Conservation (phyloP, 1,139 yeast species). For the Petasospora fabianii region DNA sequence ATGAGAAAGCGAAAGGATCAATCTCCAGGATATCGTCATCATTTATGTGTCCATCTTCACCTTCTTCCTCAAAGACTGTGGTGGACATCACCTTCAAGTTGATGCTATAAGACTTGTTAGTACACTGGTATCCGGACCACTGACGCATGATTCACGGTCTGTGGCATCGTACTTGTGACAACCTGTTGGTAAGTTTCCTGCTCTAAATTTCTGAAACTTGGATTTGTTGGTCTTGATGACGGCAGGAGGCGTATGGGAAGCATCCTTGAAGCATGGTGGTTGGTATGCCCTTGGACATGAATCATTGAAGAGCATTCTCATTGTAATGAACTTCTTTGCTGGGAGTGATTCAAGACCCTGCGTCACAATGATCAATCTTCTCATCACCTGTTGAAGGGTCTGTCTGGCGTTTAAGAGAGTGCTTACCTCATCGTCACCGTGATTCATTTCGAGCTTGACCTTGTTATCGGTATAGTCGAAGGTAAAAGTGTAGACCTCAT, state of each 20-base stretch:
- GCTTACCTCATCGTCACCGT: conserved; percentile 18
- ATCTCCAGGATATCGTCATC: conserved; percentile 14
- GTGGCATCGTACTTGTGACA: conserved; percentile 14
- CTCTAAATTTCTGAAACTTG: conserved; percentile 8
- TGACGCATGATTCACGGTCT: background rate
- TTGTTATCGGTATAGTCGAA: conserved; percentile 36
- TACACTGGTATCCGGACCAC: background rate
- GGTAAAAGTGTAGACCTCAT: conserved; percentile 48
- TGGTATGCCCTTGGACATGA: conserved; percentile 44
- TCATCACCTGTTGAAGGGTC: conserved; percentile 43
- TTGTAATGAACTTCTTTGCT: conserved; percentile 37
- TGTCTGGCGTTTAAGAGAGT: conserved; percentile 35
- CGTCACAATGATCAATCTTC: conserved; percentile 47
- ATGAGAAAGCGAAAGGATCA: conserved; percentile 32
- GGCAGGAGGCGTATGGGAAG: conserved; percentile 33
- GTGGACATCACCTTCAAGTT: conserved; percentile 19
- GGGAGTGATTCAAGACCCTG: conserved; percentile 51
- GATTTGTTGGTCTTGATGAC: conserved; percentile 27
- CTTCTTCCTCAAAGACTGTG: background rate
- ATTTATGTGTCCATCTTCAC: conserved; percentile 4
- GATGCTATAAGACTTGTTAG: conserved; percentile 2
- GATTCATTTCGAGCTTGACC: conserved; percentile 29
- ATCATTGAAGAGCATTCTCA: conserved; percentile 48
- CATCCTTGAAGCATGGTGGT: conserved; percentile 45
- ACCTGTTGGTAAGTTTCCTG: conserved; percentile 20